These are phyloP conservation scores for Alternaria incomplexa DNA, from an alignment of 2,329 filamentous ascomycete genomes.

Conservation along the genomic window DNA sequence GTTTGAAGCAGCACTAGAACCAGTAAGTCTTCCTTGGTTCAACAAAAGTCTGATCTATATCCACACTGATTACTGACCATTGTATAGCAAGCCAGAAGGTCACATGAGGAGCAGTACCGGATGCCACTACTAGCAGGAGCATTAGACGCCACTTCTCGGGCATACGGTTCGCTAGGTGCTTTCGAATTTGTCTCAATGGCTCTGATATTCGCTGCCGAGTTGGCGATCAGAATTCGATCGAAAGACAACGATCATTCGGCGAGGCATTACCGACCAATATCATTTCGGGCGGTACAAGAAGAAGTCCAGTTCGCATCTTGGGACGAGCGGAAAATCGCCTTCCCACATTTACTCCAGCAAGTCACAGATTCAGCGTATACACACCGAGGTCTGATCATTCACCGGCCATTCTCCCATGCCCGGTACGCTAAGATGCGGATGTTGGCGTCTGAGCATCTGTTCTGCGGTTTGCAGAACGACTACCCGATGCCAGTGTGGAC, in stretches of 20 bases:
- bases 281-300: not conserved
- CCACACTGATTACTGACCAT: not conserved
- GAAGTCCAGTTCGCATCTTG: not conserved
- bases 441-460: not conserved
- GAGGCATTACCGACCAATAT: not conserved
- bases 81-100: not conserved
- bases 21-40: not conserved
- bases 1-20: not conserved
- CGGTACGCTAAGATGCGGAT: not conserved
- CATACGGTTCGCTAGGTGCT: not conserved
- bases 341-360: not conserved
- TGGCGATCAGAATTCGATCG: not conserved
- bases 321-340: not conserved
- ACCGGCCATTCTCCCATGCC: not conserved
- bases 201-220: not conserved
- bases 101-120: not conserved
- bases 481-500: not conserved
- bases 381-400: not conserved
- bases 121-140: not conserved
- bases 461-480: not conserved
- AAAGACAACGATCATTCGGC: no score
- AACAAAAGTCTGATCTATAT: not conserved
- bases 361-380: not conserved
- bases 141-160: not conserved
- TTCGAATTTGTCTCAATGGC: not conserved